Percentiles rank a stretch among this genome's conserved stretches.
phyloP scores from a whole-genome alignment of 169 alveolate species.

The Plasmodium inui region DNA sequence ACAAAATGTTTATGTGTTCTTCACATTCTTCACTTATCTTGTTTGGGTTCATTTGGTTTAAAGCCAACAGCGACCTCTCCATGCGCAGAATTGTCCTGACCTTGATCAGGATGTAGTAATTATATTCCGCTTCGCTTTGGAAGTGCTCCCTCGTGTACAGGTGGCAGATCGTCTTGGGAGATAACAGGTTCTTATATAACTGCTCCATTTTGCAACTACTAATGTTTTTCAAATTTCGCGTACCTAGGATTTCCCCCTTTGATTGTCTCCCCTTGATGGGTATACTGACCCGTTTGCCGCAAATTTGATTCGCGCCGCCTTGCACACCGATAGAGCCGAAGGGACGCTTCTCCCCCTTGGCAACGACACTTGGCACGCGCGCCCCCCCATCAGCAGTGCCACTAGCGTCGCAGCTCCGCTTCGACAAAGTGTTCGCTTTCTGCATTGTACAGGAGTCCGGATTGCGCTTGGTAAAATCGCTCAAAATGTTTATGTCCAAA shows the following conservation, averaged over 20 bases:
- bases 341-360: not conserved
- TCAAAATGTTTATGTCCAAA: slow-evolving; percentile 28
- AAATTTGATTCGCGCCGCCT: not conserved
- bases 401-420: not conserved
- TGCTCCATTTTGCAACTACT: not conserved
- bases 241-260: not conserved
- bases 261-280: not conserved
- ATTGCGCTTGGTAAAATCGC: slow-evolving; percentile 15
- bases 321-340: not conserved
- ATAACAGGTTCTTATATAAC: not conserved
- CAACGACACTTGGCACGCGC: no score
- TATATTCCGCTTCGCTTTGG: not conserved
- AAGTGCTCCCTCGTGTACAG: not conserved
- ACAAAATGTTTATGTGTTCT: slow-evolving; percentile 22
- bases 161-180: not conserved
- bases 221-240: not conserved
- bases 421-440: not conserved
- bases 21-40: slow-evolving; percentile 40
- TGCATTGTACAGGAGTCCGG: not conserved
- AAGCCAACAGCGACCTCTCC: slow-evolving; percentile 15
- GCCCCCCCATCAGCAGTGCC: not conserved
- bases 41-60: slow-evolving; percentile 18
- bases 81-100: slow-evolving; percentile 5
- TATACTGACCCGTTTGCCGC: not conserved
- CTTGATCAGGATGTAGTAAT: slow-evolving; percentile 5